Evolutionary conservation across 768 basidiomycete species (phyloP).

Genomic region (Heimioporus sp.): DNA sequence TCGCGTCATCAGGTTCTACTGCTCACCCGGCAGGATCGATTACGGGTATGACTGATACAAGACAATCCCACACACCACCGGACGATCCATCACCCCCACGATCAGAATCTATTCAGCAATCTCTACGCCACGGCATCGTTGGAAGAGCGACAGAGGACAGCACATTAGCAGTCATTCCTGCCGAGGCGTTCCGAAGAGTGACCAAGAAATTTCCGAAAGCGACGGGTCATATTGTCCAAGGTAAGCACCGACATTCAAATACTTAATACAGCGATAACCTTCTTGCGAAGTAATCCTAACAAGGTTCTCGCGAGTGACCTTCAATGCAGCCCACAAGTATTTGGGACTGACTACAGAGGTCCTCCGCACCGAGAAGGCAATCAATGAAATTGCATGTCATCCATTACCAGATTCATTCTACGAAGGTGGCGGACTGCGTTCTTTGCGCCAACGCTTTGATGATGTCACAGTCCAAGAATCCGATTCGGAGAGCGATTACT

Average conservation of each 20-base stretch:
- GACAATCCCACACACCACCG: conserved; percentile 10
- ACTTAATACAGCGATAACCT: conserved; percentile 11
- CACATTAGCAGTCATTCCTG: conserved; percentile 97
- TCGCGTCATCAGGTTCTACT: conserved; percentile 70
- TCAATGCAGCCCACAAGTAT: conserved; percentile 96
- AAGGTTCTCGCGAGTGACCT: conserved; percentile 94
- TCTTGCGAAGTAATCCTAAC: conserved; percentile 79
- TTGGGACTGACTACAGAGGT: conserved; percentile 94
- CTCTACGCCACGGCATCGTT: conserved; percentile 67
- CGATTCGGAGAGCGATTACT: conserved; percentile 59
- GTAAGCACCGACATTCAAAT: conserved; percentile 34
- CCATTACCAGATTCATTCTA: conserved; percentile 91
- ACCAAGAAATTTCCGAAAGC: conserved; percentile 98
- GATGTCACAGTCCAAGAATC: conserved; percentile 43
- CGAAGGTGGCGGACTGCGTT: conserved; percentile 85
- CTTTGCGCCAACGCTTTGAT: conserved; percentile 89
- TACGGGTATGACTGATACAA: conserved; percentile 17
- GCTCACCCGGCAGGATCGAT: conserved; percentile 46
- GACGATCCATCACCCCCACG: conserved; percentile 20
- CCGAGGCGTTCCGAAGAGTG: conserved; percentile 90
- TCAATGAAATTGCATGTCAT: conserved; percentile 96
- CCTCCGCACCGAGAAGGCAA: conserved; percentile 92
- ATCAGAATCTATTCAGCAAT: conserved; percentile 23
- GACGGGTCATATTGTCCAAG: conserved; percentile 94
- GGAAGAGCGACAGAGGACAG: conserved; percentile 94